These are phyloP conservation scores for Fusarium scirpi DNA, from an alignment of 2,329 filamentous ascomycete genomes.

Conservation along the genomic window DNA sequence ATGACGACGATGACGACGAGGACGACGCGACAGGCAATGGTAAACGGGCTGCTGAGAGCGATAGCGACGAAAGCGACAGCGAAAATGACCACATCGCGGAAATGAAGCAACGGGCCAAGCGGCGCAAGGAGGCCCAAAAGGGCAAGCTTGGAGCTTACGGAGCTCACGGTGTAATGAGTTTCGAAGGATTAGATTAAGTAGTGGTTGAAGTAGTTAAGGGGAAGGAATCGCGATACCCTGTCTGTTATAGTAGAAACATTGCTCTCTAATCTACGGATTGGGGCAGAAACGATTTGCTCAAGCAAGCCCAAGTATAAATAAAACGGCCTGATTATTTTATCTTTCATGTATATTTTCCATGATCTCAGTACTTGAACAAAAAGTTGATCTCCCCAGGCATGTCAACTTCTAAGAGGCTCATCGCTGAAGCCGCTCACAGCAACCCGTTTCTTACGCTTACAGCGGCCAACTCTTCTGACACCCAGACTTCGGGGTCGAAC, in stretches of 20 bases:
- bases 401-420: too few relatives aligned
- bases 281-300: neutral
- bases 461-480: neutral
- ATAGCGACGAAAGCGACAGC: slow-evolving; percentile 62
- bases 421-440: too few relatives aligned
- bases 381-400: neutral
- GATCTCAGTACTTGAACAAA: neutral
- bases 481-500: too few relatives aligned
- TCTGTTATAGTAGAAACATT: neutral
- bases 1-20: slow-evolving; percentile 60
- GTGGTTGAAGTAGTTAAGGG: neutral
- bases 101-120: slow-evolving; percentile 61
- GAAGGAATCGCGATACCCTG: slow-evolving; percentile 23
- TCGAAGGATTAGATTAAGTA: slow-evolving; percentile 60
- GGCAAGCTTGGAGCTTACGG: slow-evolving; percentile 62
- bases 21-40: slow-evolving; percentile 57
- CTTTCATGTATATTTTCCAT: neutral
- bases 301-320: neutral
- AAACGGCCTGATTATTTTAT: neutral
- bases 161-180: slow-evolving; percentile 64
- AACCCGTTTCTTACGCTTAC: neutral
- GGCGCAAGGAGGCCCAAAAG: slow-evolving; percentile 57
- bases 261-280: neutral
- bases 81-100: slow-evolving; percentile 51
- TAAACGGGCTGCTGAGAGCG: slow-evolving; percentile 62